Evolutionary conservation across 1,284 basidiomycete species (phyloP), one percentile per base, ranked within the genome.

Genomic region (Ceratobasidium sp.): DNA sequence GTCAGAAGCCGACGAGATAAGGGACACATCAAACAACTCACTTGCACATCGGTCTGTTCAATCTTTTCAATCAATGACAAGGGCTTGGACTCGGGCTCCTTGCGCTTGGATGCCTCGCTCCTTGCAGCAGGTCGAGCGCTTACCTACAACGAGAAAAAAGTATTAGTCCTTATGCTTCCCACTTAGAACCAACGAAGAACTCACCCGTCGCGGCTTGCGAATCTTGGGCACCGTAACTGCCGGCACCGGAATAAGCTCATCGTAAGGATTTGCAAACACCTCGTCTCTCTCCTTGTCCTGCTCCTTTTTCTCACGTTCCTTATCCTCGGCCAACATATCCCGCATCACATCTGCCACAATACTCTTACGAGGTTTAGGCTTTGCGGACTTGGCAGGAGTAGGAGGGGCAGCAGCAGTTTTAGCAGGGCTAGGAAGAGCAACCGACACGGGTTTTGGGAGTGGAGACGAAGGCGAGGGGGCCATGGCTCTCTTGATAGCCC

Each of bases 21-120:
- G n/a, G n/a, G n/a, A n/a, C n/a, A n/a, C n/a, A n/a, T n/a, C n/a
- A n/a, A n/a, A 21, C 10, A 23, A 55, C 64, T 53, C 28, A 67
- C 64, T 18, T 48, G 64, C 9, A 55, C 64, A 41, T 67, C 64
- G 3, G 64, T 67, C 50, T 67, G 32, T 21, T 67, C 64, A 18
- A 67, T 67, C 64, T 67, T 67, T 23, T 67, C 64, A 43, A 67
- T 53, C 64, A 67, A 41, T 23, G 64, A 53, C 52, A 55, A 55
- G 14, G 64, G 64, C 50, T 67, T 67, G 23, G 57, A 23, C 57
- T 58, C 57, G 45, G 43, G 45, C 4, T 65, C 26, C 30, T 34
- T 41, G 32, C 50, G 64, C 50, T 67, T 67, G 5, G 50, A 34
- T 21, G 36, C 21, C 34, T 48, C 50, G 21, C 64, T 55, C 50